A percentile compares a stretch with the other conserved stretches of the same genome.
These are phyloP conservation scores for Debaryomycetaceae sp. DNA, from an alignment of 1,139 yeast species.

Conservation along the genomic window DNA sequence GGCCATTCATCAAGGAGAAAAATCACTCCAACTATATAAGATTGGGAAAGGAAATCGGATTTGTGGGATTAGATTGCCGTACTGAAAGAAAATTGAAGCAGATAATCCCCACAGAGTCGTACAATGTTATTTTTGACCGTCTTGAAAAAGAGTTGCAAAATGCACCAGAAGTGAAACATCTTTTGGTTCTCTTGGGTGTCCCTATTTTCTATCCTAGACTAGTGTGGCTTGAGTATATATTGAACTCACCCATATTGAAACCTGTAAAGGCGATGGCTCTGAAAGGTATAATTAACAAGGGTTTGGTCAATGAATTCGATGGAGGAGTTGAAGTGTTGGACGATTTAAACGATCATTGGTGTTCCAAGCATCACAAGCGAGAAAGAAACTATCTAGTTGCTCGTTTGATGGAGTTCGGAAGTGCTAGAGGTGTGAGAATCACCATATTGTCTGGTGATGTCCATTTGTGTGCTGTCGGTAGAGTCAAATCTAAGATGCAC, in stretches of 20 bases:
- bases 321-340: constrained; percentile 88
- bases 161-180: constrained; percentile 61
- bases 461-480: constrained; percentile 80
- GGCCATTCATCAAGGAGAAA: constrained; percentile 64
- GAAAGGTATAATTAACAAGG: constrained; percentile 61
- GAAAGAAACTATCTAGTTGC: constrained; percentile 68
- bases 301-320: constrained; percentile 84
- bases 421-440: constrained; percentile 61
- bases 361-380: constrained; percentile 75
- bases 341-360: constrained; percentile 96
- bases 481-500: constrained; percentile 63
- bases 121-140: constrained; percentile 59
- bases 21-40: constrained; percentile 69
- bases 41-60: constrained; percentile 68
- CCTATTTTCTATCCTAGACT: constrained; percentile 93
- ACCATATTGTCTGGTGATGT: constrained; percentile 93
- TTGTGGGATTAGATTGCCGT: constrained; percentile 86
- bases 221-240: constrained; percentile 80
- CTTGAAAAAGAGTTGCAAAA: constrained; percentile 49
- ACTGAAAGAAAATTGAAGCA: constrained; percentile 74
- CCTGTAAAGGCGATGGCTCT: constrained; percentile 71
- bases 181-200: constrained; percentile 82
- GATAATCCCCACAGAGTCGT: constrained; percentile 56
- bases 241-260: constrained; percentile 56
- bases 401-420: constrained; percentile 60